Evolutionary conservation across 768 basidiomycete species (phyloP), one percentile per base, ranked within the genome.

Genomic region (Boletus rufocinnamomeus): DNA sequence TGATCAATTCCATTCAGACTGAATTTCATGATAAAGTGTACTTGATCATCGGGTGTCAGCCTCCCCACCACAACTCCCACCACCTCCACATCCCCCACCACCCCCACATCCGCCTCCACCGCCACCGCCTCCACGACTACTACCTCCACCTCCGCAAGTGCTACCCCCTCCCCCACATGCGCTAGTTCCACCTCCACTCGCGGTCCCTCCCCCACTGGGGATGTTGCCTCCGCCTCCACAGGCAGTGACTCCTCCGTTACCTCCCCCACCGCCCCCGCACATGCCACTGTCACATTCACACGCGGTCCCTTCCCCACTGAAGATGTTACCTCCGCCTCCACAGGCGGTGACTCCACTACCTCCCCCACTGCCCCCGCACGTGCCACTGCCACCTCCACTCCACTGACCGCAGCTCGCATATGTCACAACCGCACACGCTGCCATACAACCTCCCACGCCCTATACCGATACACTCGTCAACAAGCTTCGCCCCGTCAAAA

Each of bases 381-480:
- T 4, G 2, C 37, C 4, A 25, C 5, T 27, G 6, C 40, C 46
- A 45, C 61, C 25, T 5, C 34, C 23, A 2, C 41, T 41, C 19
- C n/a, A 21, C 4, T 41, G 35, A 37, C 10, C 35, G 6, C 30
- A n/a, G 6, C 32, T 54, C 8, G n/a, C 54, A 53, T 63, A 63
- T 19, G 14, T 41, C 37, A 37, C 9, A 23, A n/a, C 41, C 4
- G 3, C 21, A 35, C 52, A 61, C 6, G 56, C 52, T 17, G 21
- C 54, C 40, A 40, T 21, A 30, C 52, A 61, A 21, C 50, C 41
- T 0, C 59, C 61, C 7, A 52, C n/a, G 2, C 59, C 50, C 61
- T 62, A 38, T 13, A 55, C 9, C 3, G 37, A 37, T 11, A 17
- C n/a, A 37, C 9, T 5, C 54, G n/a, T 52, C 50, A 52, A 21